These are phyloP conservation scores for Peniophora sp. DNA, from an alignment of 1,284 basidiomycete genomes.

Conservation along the genomic window DNA sequence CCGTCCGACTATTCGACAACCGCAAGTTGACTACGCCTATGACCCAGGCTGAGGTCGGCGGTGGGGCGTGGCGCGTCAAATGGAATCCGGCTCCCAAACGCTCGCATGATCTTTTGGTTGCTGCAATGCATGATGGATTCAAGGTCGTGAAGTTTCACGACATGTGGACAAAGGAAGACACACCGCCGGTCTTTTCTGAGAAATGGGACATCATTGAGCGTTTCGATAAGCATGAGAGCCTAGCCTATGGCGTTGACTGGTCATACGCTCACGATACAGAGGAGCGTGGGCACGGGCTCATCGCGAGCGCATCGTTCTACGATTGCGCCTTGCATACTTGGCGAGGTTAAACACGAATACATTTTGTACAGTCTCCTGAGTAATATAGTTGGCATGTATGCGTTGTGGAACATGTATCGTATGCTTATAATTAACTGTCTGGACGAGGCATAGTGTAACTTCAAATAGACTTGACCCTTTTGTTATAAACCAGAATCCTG, in stretches of 20 bases:
- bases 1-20: conserved; percentile 78
- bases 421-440: too few species aligned
- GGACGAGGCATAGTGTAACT: too few species aligned
- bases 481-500: too few species aligned
- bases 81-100: conserved; percentile 77
- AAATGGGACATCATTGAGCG: conserved; percentile 40
- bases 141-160: conserved; percentile 59
- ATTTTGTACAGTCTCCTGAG: neutral
- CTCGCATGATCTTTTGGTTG: conserved; percentile 72
- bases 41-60: conserved; percentile 64
- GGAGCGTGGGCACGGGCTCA: conserved; percentile 33
- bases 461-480: too few species aligned
- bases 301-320: conserved; percentile 96
- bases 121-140: conserved; percentile 97
- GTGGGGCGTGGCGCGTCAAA: conserved; percentile 93
- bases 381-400: neutral
- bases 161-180: neutral
- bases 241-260: conserved; percentile 98
- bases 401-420: neutral
- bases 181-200: conserved; percentile 3
- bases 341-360: conserved; percentile 38
- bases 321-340: conserved; percentile 84
- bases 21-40: conserved; percentile 63
- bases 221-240: conserved; percentile 74
- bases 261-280: conserved; percentile 35